A percentile compares a stretch with the other conserved stretches of the same genome.
phyloP scores from a whole-genome alignment of 352 stramenopile genomes.

The Globisporangium takayamanum region DNA sequence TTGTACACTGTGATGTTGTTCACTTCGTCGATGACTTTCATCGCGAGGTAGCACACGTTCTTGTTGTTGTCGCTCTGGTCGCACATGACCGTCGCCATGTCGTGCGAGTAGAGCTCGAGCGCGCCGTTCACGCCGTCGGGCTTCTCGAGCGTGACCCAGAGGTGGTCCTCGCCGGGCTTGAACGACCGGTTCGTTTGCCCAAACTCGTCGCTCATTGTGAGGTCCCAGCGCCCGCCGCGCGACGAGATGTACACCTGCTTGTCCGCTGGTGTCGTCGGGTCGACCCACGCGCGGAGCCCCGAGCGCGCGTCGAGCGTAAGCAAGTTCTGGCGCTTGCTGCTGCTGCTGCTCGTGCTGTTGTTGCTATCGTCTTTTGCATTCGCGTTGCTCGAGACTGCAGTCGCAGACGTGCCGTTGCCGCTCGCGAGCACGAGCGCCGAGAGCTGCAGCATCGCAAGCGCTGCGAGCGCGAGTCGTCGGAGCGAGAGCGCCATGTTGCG shows the following conservation, averaged over 20 bases:
- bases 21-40: slow-evolving; percentile 47
- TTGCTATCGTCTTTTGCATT: not conserved
- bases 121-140: slow-evolving; percentile 63
- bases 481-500: slow-evolving; percentile 7
- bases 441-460: slow-evolving; percentile 3
- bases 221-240: slow-evolving; percentile 41
- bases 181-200: slow-evolving; percentile 40
- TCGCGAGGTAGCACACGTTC: slow-evolving; percentile 42
- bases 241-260: slow-evolving; percentile 38
- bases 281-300: slow-evolving; percentile 47
- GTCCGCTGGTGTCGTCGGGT: slow-evolving; percentile 43
- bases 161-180: slow-evolving; percentile 39
- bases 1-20: slow-evolving; percentile 67
- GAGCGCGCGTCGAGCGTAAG: slow-evolving; percentile 29
- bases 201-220: slow-evolving; percentile 77
- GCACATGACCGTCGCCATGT: slow-evolving; percentile 52
- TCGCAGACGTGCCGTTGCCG: slow-evolving; percentile 7
- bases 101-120: slow-evolving; percentile 55
- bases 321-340: slow-evolving; percentile 7
- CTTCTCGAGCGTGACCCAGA: slow-evolving; percentile 65
- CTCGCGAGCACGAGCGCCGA: slow-evolving; percentile 3
- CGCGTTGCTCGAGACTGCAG: not conserved
- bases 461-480: slow-evolving; percentile 2
- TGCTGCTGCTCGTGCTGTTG: slow-evolving; percentile 2
- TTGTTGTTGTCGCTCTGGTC: slow-evolving; percentile 18